Evolutionary conservation across 768 basidiomycete species (phyloP), one percentile per base, ranked within the genome.

Genomic region (Naganishia vishniacii): DNA sequence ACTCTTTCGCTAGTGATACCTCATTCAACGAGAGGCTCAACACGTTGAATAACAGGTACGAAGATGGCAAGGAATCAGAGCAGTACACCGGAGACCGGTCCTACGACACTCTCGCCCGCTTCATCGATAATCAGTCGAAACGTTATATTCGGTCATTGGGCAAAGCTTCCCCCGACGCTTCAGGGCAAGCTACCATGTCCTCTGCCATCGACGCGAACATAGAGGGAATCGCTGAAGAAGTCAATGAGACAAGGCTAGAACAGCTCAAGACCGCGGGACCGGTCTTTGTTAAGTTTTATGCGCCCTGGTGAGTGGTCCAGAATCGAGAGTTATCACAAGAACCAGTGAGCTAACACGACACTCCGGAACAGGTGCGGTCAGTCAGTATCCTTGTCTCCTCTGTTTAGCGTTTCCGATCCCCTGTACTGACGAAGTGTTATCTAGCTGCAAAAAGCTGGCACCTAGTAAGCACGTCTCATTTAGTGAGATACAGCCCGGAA

Each of bases 401-500:
- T 3, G 13, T 18, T 3, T 0, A 9, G 37, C 15, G 34, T 15
- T 16, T 7, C 20, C 9, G 20, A 45, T 20, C 16, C 12, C 49
- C 26, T 23, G 23, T 11, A 41, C 9, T 45, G 23, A 53, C 23
- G n/a, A 23, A 3, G 12, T 23, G 23, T 69, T 48, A 69, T 44
- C 9, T 44, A 78, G 77, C 78, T 99, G 94, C 83, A 93, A 95
- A 80, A 89, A 89, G 73, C 82, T 98, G 1, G 89, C 89, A 0
- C 91, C 81, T 2, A 74, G 80, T 81, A 46, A 64, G 80, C 68
- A 13, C 25, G 16, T 29, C 37, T 34, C 26, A 13, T 59, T n/a
- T 51, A 25, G 15, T 7, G 34, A 25, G n/a, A 29, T 47, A 11
- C 13, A 26, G 40, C 37, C n/a, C n/a, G n/a, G n/a, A n/a, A n/a